These are phyloP conservation scores for Fusarium nygamai DNA, from an alignment of 2,329 filamentous ascomycete species.

Conservation along the genomic window DNA sequence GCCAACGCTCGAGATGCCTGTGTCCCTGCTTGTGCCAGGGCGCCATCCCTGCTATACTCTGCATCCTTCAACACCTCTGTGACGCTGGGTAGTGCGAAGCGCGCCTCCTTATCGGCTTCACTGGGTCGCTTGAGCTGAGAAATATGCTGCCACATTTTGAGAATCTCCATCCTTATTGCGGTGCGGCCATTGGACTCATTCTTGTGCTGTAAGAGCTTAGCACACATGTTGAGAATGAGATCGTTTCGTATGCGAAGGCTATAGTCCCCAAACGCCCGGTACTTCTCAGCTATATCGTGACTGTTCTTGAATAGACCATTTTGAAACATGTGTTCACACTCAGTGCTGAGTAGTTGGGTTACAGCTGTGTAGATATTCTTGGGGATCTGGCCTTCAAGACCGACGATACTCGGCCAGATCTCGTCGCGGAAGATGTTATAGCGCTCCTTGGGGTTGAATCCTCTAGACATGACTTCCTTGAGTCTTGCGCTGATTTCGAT, in stretches of 20 bases:
- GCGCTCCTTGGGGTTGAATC: conserved; percentile 23
- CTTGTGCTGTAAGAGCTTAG: conserved; percentile 27
- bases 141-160: conserved; percentile 51
- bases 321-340: conserved; percentile 29
- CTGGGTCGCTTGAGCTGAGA: conserved; percentile 47
- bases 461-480: conserved; percentile 37
- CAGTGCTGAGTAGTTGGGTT: conserved; percentile 34
- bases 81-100: conserved; percentile 46
- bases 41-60: neutral
- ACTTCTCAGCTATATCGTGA: conserved; percentile 43
- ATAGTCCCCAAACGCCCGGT: conserved; percentile 40
- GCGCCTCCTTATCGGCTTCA: conserved; percentile 30
- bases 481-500: conserved; percentile 47
- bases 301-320: conserved; percentile 24
- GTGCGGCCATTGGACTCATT: conserved; percentile 22
- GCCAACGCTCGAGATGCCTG: conserved; percentile 37
- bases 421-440: conserved; percentile 42
- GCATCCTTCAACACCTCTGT: conserved; percentile 42
- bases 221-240: conserved; percentile 49
- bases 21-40: neutral
- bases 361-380: conserved; percentile 42
- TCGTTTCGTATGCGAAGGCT: conserved; percentile 43
- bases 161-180: conserved; percentile 43
- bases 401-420: conserved; percentile 46
- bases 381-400: conserved; percentile 42